A percentile compares a stretch with the other conserved stretches of the same genome.
phyloP scores from a whole-genome alignment of 177 flowering plant genomes.

The Vitis hybrid region DNA sequence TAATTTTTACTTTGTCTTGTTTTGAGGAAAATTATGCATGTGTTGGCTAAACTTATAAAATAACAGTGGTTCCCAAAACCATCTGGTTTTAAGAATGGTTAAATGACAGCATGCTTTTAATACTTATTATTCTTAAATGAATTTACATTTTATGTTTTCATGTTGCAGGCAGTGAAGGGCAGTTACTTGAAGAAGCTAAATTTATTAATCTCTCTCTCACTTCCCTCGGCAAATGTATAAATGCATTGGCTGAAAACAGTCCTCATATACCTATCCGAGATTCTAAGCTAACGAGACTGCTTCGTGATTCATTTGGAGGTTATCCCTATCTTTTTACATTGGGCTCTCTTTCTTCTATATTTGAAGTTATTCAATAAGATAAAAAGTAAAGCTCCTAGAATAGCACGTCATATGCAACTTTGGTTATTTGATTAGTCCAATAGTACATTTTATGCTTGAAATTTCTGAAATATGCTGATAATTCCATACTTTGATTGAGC shows the following conservation, averaged over 20 bases:
- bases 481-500: too few species aligned
- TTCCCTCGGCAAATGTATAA: constrained; percentile 92
- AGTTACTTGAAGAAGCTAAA: constrained; percentile 83
- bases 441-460: too few species aligned
- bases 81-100: not conserved
- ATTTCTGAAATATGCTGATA: too few species aligned
- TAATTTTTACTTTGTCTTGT: not conserved
- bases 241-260: constrained; percentile 91
- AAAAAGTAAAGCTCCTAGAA: too few species aligned
- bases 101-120: not conserved
- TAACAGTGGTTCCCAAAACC: not conserved
- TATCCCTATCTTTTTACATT: constrained; percentile 6
- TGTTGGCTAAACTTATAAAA: not conserved
- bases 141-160: constrained; percentile 14
- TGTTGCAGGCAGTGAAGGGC: constrained; percentile 86
- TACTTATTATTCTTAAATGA: not conserved
- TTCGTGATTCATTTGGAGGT: constrained; percentile 99
- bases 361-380: not conserved
- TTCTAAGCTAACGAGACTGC: constrained; percentile 88
- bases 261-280: constrained; percentile 89
- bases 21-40: not conserved
- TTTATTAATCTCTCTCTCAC: constrained; percentile 93
- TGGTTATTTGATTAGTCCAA: too few species aligned
- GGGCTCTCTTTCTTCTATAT: not conserved
- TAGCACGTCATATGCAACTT: too few species aligned